Percentiles rank a stretch among this genome's conserved stretches.
These are phyloP conservation scores for Pilasporangium apinafurcum DNA, from an alignment of 352 stramenopile species.

Conservation along the genomic window DNA sequence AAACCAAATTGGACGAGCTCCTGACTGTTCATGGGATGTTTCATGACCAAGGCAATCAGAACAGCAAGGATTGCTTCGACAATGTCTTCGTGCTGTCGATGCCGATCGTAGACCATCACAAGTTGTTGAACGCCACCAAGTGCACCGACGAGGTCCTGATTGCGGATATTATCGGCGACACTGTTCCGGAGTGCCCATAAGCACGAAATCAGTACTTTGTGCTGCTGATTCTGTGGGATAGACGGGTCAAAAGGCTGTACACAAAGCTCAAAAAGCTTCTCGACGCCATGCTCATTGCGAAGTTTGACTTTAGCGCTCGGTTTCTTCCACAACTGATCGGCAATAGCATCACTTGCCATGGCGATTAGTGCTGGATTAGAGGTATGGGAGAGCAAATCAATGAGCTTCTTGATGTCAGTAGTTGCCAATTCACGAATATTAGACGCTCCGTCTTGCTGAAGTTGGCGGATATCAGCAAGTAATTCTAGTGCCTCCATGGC, in stretches of 20 bases:
- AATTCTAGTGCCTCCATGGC: conserved; percentile 71
- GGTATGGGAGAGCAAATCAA: conserved; percentile 50
- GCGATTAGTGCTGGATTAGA: conserved; percentile 48
- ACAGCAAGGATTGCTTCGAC: conserved; percentile 51
- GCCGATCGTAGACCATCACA: conserved; percentile 33
- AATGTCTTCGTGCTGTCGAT: conserved; percentile 39
- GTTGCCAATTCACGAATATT: conserved; percentile 20
- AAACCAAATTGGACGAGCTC: conserved; percentile 55
- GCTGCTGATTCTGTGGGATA: conserved; percentile 10
- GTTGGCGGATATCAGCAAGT: conserved; percentile 56
- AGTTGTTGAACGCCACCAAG: conserved; percentile 43
- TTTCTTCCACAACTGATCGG: conserved; percentile 67
- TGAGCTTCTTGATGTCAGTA: conserved; percentile 59
- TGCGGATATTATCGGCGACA: conserved; percentile 45
- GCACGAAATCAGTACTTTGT: conserved; percentile 44
- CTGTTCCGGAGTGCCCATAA: conserved; percentile 65
- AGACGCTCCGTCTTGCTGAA: conserved; percentile 30
- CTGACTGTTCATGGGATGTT: conserved; percentile 54
- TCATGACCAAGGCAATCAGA: conserved; percentile 42
- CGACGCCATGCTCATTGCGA: conserved; percentile 59
- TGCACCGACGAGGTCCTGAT: conserved; percentile 53
- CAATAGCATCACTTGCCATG: conserved; percentile 72
- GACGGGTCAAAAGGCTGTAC: conserved; percentile 4
- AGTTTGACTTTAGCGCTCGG: conserved; percentile 51
- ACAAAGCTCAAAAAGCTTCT: conserved; percentile 52